Percentiles rank a stretch among this genome's conserved stretches.
These are phyloP conservation scores for Neoboletus brunneissimus DNA, from an alignment of 768 basidiomycete species.

Conservation along the genomic window DNA sequence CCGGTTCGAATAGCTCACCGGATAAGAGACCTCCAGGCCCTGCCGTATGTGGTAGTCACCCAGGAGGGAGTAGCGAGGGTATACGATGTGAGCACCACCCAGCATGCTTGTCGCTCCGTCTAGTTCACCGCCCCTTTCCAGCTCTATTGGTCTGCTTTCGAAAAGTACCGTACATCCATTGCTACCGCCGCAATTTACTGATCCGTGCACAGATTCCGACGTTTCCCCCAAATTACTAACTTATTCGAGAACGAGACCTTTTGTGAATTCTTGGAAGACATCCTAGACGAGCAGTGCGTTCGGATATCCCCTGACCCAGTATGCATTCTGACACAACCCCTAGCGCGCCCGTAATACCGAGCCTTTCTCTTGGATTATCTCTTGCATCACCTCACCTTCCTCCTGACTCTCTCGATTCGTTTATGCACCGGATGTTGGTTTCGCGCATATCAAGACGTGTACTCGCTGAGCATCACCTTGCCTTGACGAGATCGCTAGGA, in stretches of 20 bases:
- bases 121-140: conserved; percentile 27
- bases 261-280: conserved; percentile 61
- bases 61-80: conserved; percentile 81
- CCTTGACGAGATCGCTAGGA: conserved; percentile 61
- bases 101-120: background rate
- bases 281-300: conserved; percentile 76
- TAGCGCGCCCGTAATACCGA: conserved; percentile 79
- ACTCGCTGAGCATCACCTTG: conserved; percentile 85
- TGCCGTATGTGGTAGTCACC: conserved; percentile 85
- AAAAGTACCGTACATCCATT: conserved; percentile 50
- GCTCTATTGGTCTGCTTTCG: conserved; percentile 87
- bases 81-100: conserved; percentile 62
- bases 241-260: conserved; percentile 75
- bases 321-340: conserved; percentile 8
- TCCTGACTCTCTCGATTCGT: conserved; percentile 77
- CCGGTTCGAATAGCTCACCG: conserved; percentile 88
- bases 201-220: conserved; percentile 54
- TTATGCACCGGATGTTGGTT: conserved; percentile 89
- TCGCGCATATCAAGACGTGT: conserved; percentile 89
- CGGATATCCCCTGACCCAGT: background rate
- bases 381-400: conserved; percentile 78
- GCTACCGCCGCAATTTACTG: conserved; percentile 3
- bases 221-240: conserved; percentile 68
- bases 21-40: conserved; percentile 77
- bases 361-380: conserved; percentile 76